A percentile compares a stretch with the other conserved stretches of the same genome.
phyloP scores from a whole-genome alignment of 805 yeast genomes.

The Cephaloascus albidus region DNA sequence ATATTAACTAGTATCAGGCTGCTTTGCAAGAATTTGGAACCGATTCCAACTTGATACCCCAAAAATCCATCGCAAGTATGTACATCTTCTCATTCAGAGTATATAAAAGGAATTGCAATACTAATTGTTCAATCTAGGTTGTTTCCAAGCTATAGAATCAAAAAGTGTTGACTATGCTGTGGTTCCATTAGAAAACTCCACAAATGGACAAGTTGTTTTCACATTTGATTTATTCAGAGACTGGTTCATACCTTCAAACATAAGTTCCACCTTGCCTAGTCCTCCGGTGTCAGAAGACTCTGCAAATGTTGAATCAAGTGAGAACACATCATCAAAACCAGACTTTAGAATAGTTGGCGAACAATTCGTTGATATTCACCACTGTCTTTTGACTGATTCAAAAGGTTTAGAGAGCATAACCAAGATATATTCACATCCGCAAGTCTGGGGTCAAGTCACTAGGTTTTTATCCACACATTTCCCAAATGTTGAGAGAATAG shows the following conservation, averaged over 20 bases:
- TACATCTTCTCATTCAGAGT: constrained; percentile 34
- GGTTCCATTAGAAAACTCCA: constrained; percentile 89
- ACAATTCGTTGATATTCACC: constrained; percentile 76
- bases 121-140: constrained; percentile 41
- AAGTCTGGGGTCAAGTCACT: constrained; percentile 92
- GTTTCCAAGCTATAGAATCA: constrained; percentile 46
- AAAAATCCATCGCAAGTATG: constrained; percentile 16
- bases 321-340: constrained; percentile 9
- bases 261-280: background rate
- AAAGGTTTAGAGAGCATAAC: constrained; percentile 33
- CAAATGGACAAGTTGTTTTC: constrained; percentile 87
- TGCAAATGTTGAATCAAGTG: background rate
- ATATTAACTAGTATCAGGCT: constrained; percentile 22
- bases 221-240: constrained; percentile 78
- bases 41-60: constrained; percentile 10
- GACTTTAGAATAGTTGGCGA: constrained; percentile 57
- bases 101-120: constrained; percentile 14
- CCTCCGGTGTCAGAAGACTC: background rate
- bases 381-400: constrained; percentile 52
- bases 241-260: constrained; percentile 30
- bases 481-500: constrained; percentile 39
- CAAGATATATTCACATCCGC: constrained; percentile 85
- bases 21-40: constrained; percentile 29
- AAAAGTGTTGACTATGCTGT: constrained; percentile 55
- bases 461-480: constrained; percentile 36